Percentiles rank a stretch among this genome's conserved stretches.
Conservation (phyloP, 129 eudicot genomes). For the Ambrosia artemisiifolia region DNA sequence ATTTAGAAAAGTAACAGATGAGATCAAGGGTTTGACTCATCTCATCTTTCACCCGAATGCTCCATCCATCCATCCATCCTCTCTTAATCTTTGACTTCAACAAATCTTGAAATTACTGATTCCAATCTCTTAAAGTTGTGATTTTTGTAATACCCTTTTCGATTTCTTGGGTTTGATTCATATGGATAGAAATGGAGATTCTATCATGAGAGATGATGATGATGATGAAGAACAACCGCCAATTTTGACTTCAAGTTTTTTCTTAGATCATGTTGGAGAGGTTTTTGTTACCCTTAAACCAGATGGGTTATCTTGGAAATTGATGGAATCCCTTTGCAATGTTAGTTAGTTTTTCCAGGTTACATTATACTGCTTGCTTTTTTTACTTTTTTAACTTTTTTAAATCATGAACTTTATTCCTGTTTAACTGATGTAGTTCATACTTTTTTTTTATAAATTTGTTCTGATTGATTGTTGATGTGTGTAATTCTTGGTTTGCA, state of each 20-base stretch:
- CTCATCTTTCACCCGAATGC: neutral
- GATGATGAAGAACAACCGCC: constrained; percentile 32
- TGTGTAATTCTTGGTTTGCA: neutral
- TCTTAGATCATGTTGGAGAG: constrained; percentile 75
- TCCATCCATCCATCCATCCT: constrained; percentile 1
- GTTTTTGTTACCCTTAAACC: constrained; percentile 59
- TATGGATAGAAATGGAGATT: constrained; percentile 55
- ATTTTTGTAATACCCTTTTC: neutral
- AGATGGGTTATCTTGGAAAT: constrained; percentile 63
- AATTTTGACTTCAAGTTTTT: constrained; percentile 39
- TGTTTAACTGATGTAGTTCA: neutral
- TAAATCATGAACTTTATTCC: neutral
- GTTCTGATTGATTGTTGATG: neutral
- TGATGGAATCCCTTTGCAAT: constrained; percentile 46
- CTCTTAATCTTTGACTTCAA: constrained; percentile 19
- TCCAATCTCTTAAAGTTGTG: constrained; percentile 15
- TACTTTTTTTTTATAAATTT: constrained; percentile 4
- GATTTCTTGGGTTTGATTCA: constrained; percentile 3
- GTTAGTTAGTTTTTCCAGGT: constrained; percentile 46
- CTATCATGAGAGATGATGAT: constrained; percentile 21
- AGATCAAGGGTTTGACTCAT: constrained; percentile 35
- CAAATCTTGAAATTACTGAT: constrained; percentile 15
- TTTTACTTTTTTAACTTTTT: neutral
- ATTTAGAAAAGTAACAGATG: constrained; percentile 21
- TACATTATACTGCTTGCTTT: constrained; percentile 8